Conservation (phyloP, 352 stramenopile species). For the Globisporangium nunn region DNA sequence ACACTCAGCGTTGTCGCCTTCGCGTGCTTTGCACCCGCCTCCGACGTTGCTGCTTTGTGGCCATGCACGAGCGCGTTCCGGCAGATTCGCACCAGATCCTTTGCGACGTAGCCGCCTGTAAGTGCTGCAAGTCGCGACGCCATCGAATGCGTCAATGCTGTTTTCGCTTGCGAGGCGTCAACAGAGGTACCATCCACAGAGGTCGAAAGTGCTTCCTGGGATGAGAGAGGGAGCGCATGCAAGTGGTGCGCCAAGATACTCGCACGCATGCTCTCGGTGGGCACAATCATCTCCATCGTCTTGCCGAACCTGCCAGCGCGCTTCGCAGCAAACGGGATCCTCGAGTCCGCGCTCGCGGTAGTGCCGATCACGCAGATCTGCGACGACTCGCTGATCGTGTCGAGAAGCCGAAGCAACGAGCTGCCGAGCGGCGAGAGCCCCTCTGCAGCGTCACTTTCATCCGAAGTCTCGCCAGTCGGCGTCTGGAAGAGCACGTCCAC, state of each 20-base stretch:
- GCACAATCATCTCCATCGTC: constrained; percentile 51
- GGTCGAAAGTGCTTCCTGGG: not conserved
- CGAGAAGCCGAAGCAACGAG: constrained; percentile 52
- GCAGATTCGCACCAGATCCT: constrained; percentile 68
- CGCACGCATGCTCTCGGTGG: constrained; percentile 43
- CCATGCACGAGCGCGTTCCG: constrained; percentile 44
- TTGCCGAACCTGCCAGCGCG: constrained; percentile 53
- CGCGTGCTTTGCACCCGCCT: not conserved
- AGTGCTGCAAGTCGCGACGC: constrained; percentile 38
- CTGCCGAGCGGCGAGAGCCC: constrained; percentile 47
- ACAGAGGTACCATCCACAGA: not conserved
- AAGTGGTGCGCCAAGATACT: constrained; percentile 47
- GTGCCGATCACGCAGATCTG: constrained; percentile 49
- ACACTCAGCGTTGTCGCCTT: constrained; percentile 3
- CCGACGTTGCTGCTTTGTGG: constrained; percentile 8
- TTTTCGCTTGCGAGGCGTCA: not conserved
- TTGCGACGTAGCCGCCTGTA: constrained; percentile 73
- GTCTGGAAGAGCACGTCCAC: constrained; percentile 58
- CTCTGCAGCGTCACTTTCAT: constrained; percentile 19
- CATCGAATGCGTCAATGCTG: constrained; percentile 1
- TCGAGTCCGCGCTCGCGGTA: constrained; percentile 22
- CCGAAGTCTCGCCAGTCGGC: constrained; percentile 22
- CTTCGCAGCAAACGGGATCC: constrained; percentile 36
- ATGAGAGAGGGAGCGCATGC: constrained; percentile 17
- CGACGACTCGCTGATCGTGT: constrained; percentile 24